phyloP scores from a whole-genome alignment of 208 protist genomes.

The Leishmania mexicana region DNA sequence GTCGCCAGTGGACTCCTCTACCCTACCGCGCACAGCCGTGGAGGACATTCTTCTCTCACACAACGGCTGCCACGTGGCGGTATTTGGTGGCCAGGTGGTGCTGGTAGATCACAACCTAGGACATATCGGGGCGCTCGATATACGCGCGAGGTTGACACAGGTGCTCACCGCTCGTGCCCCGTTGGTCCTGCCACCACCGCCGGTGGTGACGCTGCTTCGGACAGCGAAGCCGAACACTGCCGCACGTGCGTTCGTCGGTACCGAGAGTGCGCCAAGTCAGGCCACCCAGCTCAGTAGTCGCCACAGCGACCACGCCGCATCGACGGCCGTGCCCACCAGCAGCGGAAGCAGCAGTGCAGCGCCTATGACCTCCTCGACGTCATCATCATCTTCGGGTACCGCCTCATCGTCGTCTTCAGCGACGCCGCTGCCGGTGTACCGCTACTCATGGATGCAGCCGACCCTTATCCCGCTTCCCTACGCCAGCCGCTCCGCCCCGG shows the following conservation, averaged over 20 bases:
- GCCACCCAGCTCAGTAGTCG: neutral
- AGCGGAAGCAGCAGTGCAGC: neutral
- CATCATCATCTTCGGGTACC: neutral
- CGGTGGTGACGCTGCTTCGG: neutral
- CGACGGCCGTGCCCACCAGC: neutral
- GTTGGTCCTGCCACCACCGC: neutral
- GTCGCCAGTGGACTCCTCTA: slow-evolving; percentile 5
- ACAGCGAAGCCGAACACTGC: neutral
- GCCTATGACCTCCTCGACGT: neutral
- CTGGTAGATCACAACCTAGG: slow-evolving; percentile 25
- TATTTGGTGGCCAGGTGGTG: slow-evolving; percentile 33
- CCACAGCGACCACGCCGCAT: neutral
- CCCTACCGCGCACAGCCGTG: slow-evolving; percentile 13
- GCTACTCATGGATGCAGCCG: slow-evolving; percentile 28
- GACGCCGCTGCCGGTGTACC: slow-evolving; percentile 16
- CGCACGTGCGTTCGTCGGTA: neutral
- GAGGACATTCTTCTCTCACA: slow-evolving; percentile 19
- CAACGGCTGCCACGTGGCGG: slow-evolving; percentile 21
- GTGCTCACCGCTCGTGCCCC: neutral
- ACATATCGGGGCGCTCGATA: slow-evolving; percentile 21
- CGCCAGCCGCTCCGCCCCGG: neutral
- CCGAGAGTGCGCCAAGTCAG: neutral
- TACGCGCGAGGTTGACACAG: slow-evolving; percentile 6
- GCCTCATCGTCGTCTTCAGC: slow-evolving; percentile 1
- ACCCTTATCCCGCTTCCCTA: slow-evolving; percentile 22